Conservation (phyloP, 2,329 filamentous ascomycete genomes). For the Penicillium sp. region DNA sequence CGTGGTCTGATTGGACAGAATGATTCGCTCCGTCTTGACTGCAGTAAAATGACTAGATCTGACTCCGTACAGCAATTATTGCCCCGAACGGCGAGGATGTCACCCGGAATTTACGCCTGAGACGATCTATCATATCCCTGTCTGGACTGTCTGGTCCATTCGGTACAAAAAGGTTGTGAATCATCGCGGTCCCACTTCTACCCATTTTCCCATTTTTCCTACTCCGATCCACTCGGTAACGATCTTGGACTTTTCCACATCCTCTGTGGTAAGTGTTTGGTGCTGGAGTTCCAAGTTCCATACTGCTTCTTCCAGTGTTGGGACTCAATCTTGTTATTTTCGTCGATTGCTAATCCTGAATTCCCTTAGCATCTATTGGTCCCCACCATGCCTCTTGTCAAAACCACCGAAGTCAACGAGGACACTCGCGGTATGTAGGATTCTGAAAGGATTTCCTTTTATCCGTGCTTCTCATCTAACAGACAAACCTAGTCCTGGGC, state of each 20-base stretch:
- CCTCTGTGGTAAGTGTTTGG: background rate
- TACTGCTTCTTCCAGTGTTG: no score
- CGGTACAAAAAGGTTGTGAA: constrained; percentile 2
- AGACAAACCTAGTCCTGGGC: constrained; percentile 62
- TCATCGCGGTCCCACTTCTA: constrained; percentile 7
- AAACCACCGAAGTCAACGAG: constrained; percentile 40
- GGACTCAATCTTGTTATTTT: background rate
- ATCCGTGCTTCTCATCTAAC: constrained; percentile 1
- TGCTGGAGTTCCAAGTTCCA: no score
- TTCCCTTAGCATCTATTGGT: constrained; percentile 1
- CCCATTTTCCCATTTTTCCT: background rate
- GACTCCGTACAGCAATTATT: background rate
- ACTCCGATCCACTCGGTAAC: constrained; percentile 1
- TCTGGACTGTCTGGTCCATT: no score
- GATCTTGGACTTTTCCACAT: constrained; percentile 1
- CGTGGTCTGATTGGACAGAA: background rate
- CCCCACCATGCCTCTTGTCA: constrained; percentile 39
- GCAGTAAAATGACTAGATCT: constrained; percentile 1
- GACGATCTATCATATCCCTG: background rate
- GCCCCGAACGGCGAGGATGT: background rate
- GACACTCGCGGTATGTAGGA: constrained; percentile 44
- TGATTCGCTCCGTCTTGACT: background rate
- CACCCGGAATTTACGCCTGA: background rate
- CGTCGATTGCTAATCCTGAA: no score
- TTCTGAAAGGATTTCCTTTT: constrained; percentile 1